Base-by-base conservation (phyloP, 2,329 filamentous ascomycete species). In the Apiospora saccharicola region DNA sequence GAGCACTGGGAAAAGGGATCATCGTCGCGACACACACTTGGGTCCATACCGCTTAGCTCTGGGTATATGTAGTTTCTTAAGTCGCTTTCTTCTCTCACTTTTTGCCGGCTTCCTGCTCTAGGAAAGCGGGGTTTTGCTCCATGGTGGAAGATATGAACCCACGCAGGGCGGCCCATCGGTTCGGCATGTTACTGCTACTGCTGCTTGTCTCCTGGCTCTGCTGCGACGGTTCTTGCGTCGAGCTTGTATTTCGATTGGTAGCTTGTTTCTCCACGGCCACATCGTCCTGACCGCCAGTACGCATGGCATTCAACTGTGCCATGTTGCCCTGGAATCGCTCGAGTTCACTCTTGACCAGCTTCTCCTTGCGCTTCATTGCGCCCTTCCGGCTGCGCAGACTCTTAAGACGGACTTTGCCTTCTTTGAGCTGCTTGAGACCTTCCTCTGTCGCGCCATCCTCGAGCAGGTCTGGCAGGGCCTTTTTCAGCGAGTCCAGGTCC, bases 101-200 rank as follows among this genome's bases (percentile, higher is more conserved):
- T 22, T 51, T 43, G 46, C 34, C 49, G 4, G 47, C 49, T 41
- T 69, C 67, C 49, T 80, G 80, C 47, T 30, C 75, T 53, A 86
- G 81, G 79, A 97, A 97, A 3, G 92, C 93, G 19, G 92, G 90
- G 77, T 96, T 96, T 82, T 94, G 93, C 83, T 98, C 94, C 91
- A 98, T 94, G 0, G 94, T 98, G 57, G 91, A 88, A 1, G 93
- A 92, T 70, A 98, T 97, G 79, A 96, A 97, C 13, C 87, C 91
- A 77, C 95, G 90, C 81, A 98, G 81, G 22, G 94, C 94, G 43
- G 93, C 93, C 93, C 94, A 98, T 71, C 93, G 86, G 77, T 87
- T 90, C 13, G 88, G 84, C 22, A 87, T 90, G 14, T 83, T 80
- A 10, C 71, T 71, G 6, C 67, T 47, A n/a, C 37, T 41, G 37